Evolutionary conservation across 1,139 yeast genomes (phyloP).

Genomic region (Trichomonascaceae sp.): DNA sequence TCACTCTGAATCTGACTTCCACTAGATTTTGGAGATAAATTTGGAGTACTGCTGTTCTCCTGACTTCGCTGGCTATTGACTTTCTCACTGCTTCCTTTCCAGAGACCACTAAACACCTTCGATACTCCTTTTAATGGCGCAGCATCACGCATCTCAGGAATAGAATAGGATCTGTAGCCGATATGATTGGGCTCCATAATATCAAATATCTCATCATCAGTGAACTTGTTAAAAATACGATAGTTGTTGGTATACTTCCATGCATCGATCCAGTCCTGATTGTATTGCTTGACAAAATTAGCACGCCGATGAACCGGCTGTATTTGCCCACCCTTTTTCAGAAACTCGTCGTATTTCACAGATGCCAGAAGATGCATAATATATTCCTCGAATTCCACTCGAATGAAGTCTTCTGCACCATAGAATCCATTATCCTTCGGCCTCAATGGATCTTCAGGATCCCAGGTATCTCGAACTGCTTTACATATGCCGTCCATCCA

Average conservation of each 20-base stretch:
- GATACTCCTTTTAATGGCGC: slow-evolving; percentile 20
- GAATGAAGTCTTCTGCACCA: slow-evolving; percentile 86
- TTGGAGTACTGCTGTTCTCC: neutral
- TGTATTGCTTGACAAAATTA: slow-evolving; percentile 35
- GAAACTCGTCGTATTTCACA: slow-evolving; percentile 61
- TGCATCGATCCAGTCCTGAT: slow-evolving; percentile 47
- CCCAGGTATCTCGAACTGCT: slow-evolving; percentile 39
- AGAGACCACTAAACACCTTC: slow-evolving; percentile 26
- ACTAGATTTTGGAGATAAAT: neutral
- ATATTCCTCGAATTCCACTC: slow-evolving; percentile 88
- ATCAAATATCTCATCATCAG: slow-evolving; percentile 88
- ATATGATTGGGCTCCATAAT: slow-evolving; percentile 76
- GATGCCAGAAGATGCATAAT: slow-evolving; percentile 68
- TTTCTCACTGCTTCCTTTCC: slow-evolving; percentile 20
- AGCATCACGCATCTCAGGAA: neutral
- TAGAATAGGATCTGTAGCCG: slow-evolving; percentile 17
- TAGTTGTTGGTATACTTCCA: slow-evolving; percentile 71
- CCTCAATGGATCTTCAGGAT: slow-evolving; percentile 39
- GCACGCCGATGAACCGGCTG: slow-evolving; percentile 37
- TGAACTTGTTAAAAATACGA: slow-evolving; percentile 59
- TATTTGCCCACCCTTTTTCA: slow-evolving; percentile 37
- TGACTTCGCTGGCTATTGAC: neutral
- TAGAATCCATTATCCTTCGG: slow-evolving; percentile 44
- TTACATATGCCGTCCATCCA: slow-evolving; percentile 51
- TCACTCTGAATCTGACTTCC: neutral